These are phyloP conservation scores for Sporisorium sorghi DNA, from an alignment of 1,284 basidiomycete genomes.

Conservation along the genomic window DNA sequence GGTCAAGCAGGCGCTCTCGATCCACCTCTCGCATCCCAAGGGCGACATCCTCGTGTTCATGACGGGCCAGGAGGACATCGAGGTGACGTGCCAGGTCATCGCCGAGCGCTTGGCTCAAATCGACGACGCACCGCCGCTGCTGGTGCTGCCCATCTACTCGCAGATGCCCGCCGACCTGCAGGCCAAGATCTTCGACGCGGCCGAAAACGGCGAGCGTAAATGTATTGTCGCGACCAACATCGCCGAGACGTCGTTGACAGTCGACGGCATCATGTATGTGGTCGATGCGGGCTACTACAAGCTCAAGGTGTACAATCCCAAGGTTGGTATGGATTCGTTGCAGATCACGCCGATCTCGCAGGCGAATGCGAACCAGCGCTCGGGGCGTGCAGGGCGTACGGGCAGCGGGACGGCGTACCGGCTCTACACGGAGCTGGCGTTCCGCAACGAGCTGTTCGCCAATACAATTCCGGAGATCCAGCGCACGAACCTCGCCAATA, in stretches of 20 bases:
- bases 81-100: slow-evolving; percentile 71
- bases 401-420: slow-evolving; percentile 89
- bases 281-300: slow-evolving; percentile 97
- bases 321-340: slow-evolving; percentile 98
- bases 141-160: slow-evolving; percentile 96
- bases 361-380: slow-evolving; percentile 94
- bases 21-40: slow-evolving; percentile 90
- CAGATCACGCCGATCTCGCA: slow-evolving; percentile 97
- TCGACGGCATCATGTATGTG: slow-evolving; percentile 97
- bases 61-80: slow-evolving; percentile 99
- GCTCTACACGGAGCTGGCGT: slow-evolving; percentile 96
- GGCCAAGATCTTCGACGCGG: slow-evolving; percentile 96
- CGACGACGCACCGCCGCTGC: slow-evolving; percentile 85
- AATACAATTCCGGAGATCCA: slow-evolving; percentile 99
- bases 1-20: slow-evolving; percentile 96
- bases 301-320: slow-evolving; percentile 98
- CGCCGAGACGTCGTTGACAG: slow-evolving; percentile 92
- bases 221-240: slow-evolving; percentile 99
- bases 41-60: slow-evolving; percentile 99
- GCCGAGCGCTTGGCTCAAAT: slow-evolving; percentile 89
- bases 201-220: slow-evolving; percentile 92
- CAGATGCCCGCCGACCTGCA: slow-evolving; percentile 99
- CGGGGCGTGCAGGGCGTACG: slow-evolving; percentile 94
- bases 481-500: slow-evolving; percentile 95
- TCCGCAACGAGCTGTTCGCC: slow-evolving; percentile 92